Percentiles rank a stretch among this genome's conserved stretches.
phyloP scores from a whole-genome alignment of 148 eudicot genomes.

The Rhododendron ovatum region DNA sequence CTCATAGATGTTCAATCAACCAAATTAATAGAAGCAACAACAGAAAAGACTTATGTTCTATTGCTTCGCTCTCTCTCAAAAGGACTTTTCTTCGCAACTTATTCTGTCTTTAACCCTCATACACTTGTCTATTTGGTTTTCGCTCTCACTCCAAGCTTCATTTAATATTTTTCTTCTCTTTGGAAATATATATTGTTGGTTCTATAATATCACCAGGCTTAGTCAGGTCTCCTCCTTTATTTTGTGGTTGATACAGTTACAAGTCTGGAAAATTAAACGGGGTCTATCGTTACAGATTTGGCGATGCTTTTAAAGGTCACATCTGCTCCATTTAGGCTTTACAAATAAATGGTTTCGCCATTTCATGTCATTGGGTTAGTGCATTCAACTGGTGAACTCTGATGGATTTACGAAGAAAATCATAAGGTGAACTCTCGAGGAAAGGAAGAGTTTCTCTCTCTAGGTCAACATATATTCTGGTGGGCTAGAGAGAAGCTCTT shows the following conservation, averaged over 20 bases:
- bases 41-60: neutral
- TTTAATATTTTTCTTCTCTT: neutral
- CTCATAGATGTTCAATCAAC: neutral
- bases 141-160: neutral
- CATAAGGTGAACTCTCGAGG: neutral
- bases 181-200: neutral
- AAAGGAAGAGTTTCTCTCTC: neutral
- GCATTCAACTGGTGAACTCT: neutral
- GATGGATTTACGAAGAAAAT: neutral
- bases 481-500: neutral
- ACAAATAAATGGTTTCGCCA: neutral
- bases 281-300: constrained; percentile 36
- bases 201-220: constrained; percentile 12
- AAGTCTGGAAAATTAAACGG: constrained; percentile 29
- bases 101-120: neutral
- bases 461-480: neutral
- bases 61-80: neutral
- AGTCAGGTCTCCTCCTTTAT: constrained; percentile 32
- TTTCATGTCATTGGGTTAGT: neutral
- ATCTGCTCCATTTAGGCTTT: constrained; percentile 28
- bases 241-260: constrained; percentile 34
- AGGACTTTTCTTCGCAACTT: neutral
- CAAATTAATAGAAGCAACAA: neutral
- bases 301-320: constrained; percentile 8
- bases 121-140: neutral